Base-by-base conservation (phyloP, 257 asterid species). In the Plantago elongata region DNA sequence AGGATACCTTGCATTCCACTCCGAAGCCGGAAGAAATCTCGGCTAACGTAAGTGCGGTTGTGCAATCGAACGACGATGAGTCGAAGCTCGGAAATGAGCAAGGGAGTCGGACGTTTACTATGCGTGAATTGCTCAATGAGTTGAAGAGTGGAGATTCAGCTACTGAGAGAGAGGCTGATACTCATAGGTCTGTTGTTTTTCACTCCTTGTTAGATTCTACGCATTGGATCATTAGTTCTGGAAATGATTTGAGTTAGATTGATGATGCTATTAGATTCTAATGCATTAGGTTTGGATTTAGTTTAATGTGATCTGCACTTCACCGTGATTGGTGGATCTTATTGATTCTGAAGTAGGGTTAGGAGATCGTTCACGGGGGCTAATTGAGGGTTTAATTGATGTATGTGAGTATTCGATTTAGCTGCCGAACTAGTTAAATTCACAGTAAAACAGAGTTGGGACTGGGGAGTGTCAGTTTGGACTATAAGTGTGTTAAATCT, bases 81-180 rank as follows among this genome's bases (percentile, higher is more conserved):
- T 69, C 84, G 63, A 79, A 78, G 79, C 73, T 78, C 57, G 66
- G 58, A 40, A 73, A 72, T 12, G 79, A 68, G 54, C 88, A 86
- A 63, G 97, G 91, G 34, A 87, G 71, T 77, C 81, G 89, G 68
- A 83, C 96, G 38, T 93, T 93, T 67, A 93, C 97, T 45, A 89
- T 93, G 99, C 77, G 97, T 65, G 99, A 93, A 71, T 78, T 93
- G 77, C 77, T 93, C 78, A 80, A 77, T 72, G 95, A 89, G 62
- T 78, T 89, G 92, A 89, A 87, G 92, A 89, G 65, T 44, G 93
- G 88, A 12, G 95, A 85, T 70, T 70, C 72, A 9, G 71, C 70
- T 11, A 72, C 73, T 70, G 82, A 66, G 11, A 73, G 77, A 63
- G 90, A 81, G 50, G 78, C 59, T 6, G 84, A 67, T 61, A 83